Evolutionary conservation across 495 filamentous ascomycete genomes (phyloP).

Genomic region (Penicillium flavigenum): DNA sequence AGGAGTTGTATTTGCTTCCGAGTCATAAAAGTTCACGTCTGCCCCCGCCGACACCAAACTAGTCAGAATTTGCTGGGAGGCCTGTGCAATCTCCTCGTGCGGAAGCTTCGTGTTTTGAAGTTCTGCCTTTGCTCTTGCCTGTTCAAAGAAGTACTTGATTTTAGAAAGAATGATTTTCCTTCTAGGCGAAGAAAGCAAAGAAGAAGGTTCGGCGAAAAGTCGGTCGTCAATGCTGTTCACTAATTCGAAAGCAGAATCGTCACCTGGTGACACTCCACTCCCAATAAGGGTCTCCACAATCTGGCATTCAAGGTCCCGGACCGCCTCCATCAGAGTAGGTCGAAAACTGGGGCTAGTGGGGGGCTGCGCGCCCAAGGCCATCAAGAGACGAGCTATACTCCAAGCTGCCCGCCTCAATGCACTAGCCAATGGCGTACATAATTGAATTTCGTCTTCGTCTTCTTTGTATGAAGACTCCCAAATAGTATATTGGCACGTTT

Average conservation of each 20-base stretch:
- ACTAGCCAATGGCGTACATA: background rate
- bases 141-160: background rate
- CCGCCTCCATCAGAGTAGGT: background rate
- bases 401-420: background rate
- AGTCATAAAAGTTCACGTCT: background rate
- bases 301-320: background rate
- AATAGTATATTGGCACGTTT: background rate
- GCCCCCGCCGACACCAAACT: background rate
- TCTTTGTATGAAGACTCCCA: background rate
- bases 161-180: background rate
- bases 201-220: background rate
- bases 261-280: background rate
- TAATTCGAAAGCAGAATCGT: background rate
- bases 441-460: background rate
- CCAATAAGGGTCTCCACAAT: background rate
- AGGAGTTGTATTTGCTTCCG: background rate
- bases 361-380: background rate
- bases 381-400: background rate
- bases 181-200: background rate
- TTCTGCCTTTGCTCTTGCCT: background rate
- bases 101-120: background rate
- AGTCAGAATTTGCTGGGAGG: background rate
- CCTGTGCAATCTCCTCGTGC: background rate
- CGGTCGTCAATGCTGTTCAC: background rate
- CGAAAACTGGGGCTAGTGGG: background rate